Percentiles rank a stretch among this genome's conserved stretches.
Evolutionary conservation across 2,329 filamentous ascomycete genomes (phyloP).

Genomic region (Hypoxylon rubiginosum): DNA sequence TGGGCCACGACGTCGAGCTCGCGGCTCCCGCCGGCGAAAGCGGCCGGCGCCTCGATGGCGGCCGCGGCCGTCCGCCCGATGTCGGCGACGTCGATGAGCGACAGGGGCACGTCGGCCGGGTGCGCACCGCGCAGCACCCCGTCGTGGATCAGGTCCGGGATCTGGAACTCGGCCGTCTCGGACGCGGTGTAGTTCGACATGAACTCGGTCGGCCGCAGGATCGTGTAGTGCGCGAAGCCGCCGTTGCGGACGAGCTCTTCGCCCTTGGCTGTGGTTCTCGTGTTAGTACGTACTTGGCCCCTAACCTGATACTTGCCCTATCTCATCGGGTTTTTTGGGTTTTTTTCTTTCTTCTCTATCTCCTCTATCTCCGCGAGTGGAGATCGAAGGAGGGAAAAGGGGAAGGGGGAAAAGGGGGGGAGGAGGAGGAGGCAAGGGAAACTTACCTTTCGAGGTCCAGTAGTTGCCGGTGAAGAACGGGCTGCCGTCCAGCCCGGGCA

Average conservation of each 20-base stretch:
- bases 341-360: too few relatives aligned
- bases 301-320: background rate
- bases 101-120: slow-evolving; percentile 2
- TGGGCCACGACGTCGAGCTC: slow-evolving; percentile 27
- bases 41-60: slow-evolving; percentile 23
- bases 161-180: slow-evolving; percentile 3
- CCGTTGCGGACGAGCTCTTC: slow-evolving; percentile 30
- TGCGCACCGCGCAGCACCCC: slow-evolving; percentile 25
- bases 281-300: background rate
- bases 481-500: slow-evolving; percentile 15
- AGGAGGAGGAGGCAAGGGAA: too few relatives aligned
- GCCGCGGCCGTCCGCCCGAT: slow-evolving; percentile 31
- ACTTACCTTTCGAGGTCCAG: slow-evolving; percentile 30
- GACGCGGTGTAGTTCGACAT: slow-evolving; percentile 35
- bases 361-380: too few relatives aligned
- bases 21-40: slow-evolving; percentile 20
- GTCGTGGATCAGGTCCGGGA: slow-evolving; percentile 16
- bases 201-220: slow-evolving; percentile 40
- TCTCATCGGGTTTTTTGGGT: background rate
- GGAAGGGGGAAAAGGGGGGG: background rate
- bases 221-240: slow-evolving; percentile 36
- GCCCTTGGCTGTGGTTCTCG: slow-evolving; percentile 22
- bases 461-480: slow-evolving; percentile 27
- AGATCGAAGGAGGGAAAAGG: background rate
- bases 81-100: slow-evolving; percentile 30